A percentile compares a stretch with the other conserved stretches of the same genome.
Conservation (phyloP, 139 green algal genomes). For the Chlamydomonas sp. region DNA sequence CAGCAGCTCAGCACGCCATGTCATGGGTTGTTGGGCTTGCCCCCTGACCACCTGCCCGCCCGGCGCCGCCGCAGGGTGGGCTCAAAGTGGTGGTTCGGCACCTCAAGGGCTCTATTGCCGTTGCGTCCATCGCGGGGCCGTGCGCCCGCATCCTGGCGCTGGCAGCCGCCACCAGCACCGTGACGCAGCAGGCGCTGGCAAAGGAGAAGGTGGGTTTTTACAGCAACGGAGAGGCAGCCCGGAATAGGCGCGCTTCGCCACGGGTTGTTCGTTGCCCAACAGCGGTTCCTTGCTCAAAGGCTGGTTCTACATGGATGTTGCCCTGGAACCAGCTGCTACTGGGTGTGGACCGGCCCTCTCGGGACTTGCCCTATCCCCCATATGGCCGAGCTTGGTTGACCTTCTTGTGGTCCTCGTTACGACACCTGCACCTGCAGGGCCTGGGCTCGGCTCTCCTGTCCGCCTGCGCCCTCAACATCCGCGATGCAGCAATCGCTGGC, state of each 20-base stretch:
- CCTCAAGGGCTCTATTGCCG: neutral
- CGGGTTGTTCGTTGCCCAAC: neutral
- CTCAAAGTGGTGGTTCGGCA: constrained; percentile 37
- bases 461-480: constrained; percentile 11
- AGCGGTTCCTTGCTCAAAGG: neutral
- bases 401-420: too few relatives aligned
- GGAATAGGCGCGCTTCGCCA: neutral
- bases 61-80: constrained; percentile 27
- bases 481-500: constrained; percentile 1
- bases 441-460: constrained; percentile 6
- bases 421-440: neutral
- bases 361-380: neutral
- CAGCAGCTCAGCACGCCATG: too few relatives aligned
- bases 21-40: too few relatives aligned
- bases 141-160: constrained; percentile 17
- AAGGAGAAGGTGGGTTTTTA: constrained; percentile 39
- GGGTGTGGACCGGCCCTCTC: neutral
- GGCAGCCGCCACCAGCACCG: constrained; percentile 17
- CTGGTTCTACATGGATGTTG: neutral
- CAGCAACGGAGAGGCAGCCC: neutral
- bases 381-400: neutral
- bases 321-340: neutral
- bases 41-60: too few relatives aligned
- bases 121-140: neutral
- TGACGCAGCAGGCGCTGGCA: constrained; percentile 28